These are phyloP conservation scores for Leishmania tarentolae DNA, from an alignment of 208 protist genomes.

Conservation along the genomic window DNA sequence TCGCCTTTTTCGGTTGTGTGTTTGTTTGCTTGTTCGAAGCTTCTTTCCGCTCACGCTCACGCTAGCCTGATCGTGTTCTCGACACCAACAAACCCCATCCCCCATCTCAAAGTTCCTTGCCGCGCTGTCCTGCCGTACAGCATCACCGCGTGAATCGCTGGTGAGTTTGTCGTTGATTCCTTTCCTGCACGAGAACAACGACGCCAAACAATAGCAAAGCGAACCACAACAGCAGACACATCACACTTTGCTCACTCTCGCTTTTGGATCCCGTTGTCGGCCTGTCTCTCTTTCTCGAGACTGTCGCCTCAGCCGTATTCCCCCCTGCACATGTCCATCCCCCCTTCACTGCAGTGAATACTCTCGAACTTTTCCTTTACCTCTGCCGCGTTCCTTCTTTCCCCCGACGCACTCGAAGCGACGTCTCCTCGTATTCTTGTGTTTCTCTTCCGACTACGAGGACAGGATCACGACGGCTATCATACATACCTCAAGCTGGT, in stretches of 20 bases:
- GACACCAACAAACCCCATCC: background rate
- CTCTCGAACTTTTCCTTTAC: background rate
- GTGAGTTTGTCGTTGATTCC: background rate
- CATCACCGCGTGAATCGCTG: background rate
- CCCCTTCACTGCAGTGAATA: background rate
- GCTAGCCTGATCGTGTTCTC: background rate
- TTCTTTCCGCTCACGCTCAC: background rate
- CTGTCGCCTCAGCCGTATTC: background rate
- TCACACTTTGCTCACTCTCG: background rate
- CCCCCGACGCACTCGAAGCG: background rate
- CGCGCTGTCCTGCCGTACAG: background rate
- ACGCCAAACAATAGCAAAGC: background rate
- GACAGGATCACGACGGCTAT: background rate
- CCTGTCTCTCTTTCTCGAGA: background rate
- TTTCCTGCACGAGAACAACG: background rate
- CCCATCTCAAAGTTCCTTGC: background rate
- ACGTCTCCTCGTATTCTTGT: background rate
- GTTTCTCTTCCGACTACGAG: background rate
- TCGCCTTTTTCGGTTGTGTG: background rate
- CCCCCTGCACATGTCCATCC: background rate
- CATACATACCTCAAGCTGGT: background rate
- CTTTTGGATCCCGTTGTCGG: background rate
- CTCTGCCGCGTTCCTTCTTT: background rate
- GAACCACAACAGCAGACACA: background rate
- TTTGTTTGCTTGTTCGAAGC: no score